Percentiles rank a stretch among this genome's conserved stretches.
These are phyloP conservation scores for Rhizopogon vinicolor DNA, from an alignment of 768 basidiomycete genomes.

Conservation along the genomic window DNA sequence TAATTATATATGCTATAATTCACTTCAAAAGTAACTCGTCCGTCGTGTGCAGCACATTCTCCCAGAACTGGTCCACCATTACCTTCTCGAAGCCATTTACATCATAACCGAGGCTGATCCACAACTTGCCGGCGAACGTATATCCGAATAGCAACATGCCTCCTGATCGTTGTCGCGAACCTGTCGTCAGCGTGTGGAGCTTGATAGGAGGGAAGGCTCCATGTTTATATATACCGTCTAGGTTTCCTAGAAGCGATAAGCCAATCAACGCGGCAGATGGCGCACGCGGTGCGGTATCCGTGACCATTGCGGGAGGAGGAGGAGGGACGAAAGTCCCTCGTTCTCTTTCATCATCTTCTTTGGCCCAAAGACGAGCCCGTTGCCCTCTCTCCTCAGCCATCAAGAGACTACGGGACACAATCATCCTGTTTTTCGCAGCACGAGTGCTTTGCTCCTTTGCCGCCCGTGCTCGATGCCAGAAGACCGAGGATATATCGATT, in stretches of 20 bases:
- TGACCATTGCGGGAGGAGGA: constrained; percentile 16
- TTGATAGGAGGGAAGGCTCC: constrained; percentile 47
- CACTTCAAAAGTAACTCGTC: constrained; percentile 49
- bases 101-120: constrained; percentile 80
- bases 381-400: constrained; percentile 63
- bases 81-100: constrained; percentile 66
- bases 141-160: constrained; percentile 83
- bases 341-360: constrained; percentile 67
- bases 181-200: constrained; percentile 75
- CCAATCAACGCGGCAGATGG: constrained; percentile 69
- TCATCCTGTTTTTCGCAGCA: constrained; percentile 61
- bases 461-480: constrained; percentile 71
- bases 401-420: constrained; percentile 53
- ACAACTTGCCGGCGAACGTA: constrained; percentile 69
- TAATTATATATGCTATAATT: not conserved
- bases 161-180: constrained; percentile 73
- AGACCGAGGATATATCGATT: constrained; percentile 36
- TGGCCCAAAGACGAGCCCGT: constrained; percentile 63
- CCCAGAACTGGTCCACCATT: constrained; percentile 64
- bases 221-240: constrained; percentile 80
- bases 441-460: constrained; percentile 65
- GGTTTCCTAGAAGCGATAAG: constrained; percentile 78
- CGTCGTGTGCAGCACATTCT: constrained; percentile 46
- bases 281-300: constrained; percentile 26
- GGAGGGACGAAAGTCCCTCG: constrained; percentile 34